These are phyloP conservation scores for Leucosporidium yakuticum DNA, from an alignment of 768 basidiomycete genomes.

Conservation along the genomic window DNA sequence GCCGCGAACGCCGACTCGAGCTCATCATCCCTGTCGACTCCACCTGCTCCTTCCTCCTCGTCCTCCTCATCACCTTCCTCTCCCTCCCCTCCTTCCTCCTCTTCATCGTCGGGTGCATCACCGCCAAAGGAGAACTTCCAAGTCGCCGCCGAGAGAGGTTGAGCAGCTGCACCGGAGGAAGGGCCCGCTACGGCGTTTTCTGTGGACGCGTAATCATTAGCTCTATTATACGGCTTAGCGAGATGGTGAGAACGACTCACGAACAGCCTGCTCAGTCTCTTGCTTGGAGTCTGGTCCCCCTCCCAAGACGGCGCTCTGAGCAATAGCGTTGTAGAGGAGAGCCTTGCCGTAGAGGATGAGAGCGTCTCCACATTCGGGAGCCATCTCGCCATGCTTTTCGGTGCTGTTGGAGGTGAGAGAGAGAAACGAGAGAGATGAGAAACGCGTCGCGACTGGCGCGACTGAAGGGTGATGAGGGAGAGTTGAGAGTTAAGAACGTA, in stretches of 20 bases:
- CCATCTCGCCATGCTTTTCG: constrained; percentile 66
- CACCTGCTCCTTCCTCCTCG: constrained; percentile 49
- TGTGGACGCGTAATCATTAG: not conserved
- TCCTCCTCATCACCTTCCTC: constrained; percentile 61
- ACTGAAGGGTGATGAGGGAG: too few relatives aligned
- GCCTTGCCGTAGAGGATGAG: constrained; percentile 91
- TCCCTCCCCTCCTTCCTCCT: constrained; percentile 46
- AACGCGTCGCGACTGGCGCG: too few relatives aligned
- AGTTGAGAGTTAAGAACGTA: constrained; percentile 47
- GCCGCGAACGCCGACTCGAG: constrained; percentile 98
- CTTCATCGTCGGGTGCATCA: constrained; percentile 59
- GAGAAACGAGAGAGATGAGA: too few relatives aligned
- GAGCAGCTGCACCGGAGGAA: constrained; percentile 22
- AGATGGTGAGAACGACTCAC: constrained; percentile 4
- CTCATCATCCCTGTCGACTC: constrained; percentile 72
- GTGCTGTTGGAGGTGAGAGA: constrained; percentile 51
- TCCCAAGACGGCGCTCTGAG: constrained; percentile 78
- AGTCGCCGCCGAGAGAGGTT: constrained; percentile 45
- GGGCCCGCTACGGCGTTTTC: constrained; percentile 19
- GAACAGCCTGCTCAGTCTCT: constrained; percentile 39
- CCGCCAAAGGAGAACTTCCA: constrained; percentile 74
- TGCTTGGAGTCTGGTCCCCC: constrained; percentile 62
- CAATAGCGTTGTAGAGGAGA: constrained; percentile 82
- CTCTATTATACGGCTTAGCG: too few relatives aligned
- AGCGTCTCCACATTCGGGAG: constrained; percentile 75